Conservation (phyloP, 2,329 filamentous ascomycete genomes). For the Fusarium proliferatum region DNA sequence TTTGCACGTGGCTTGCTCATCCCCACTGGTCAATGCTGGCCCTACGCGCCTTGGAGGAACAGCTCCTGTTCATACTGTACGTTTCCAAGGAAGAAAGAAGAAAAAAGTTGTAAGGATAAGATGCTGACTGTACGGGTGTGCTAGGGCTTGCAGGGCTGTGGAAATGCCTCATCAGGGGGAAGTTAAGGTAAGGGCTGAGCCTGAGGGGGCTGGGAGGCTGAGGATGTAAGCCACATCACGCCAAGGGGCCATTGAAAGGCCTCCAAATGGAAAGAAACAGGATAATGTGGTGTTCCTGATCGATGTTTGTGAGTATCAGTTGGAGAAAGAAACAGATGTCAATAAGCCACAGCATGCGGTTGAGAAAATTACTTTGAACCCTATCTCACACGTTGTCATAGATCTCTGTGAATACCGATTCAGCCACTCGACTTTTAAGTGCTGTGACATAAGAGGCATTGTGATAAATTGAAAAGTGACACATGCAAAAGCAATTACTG, state of each 20-base stretch:
- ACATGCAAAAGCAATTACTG: slow-evolving; percentile 1
- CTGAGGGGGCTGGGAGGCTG: slow-evolving; percentile 16
- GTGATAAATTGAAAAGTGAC: not conserved
- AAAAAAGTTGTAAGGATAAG: not conserved
- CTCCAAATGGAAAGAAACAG: not conserved
- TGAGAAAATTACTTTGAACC: slow-evolving; percentile 22
- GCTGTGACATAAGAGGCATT: slow-evolving; percentile 13
- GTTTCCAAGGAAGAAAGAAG: not conserved
- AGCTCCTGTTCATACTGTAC: slow-evolving; percentile 8
- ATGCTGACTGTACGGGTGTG: not conserved
- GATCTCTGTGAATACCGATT: not conserved
- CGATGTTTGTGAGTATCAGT: not conserved
- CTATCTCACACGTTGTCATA: slow-evolving; percentile 9
- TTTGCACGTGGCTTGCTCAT: slow-evolving; percentile 23
- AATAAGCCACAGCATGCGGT: slow-evolving; percentile 15
- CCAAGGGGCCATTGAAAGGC: not conserved
- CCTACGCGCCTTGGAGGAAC: not conserved
- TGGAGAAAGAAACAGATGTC: not conserved
- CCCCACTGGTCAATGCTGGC: slow-evolving; percentile 3
- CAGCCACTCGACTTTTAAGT: slow-evolving; percentile 11
- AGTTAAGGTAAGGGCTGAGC: slow-evolving; percentile 14
- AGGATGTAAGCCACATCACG: slow-evolving; percentile 14
- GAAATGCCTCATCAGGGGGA: slow-evolving; percentile 14
- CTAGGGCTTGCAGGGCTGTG: slow-evolving; percentile 1
- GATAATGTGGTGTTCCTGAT: not conserved